Percentiles rank a stretch among this genome's conserved stretches.
Conservation (phyloP, 1,139 yeast species). For the Yarrowia galli region DNA sequence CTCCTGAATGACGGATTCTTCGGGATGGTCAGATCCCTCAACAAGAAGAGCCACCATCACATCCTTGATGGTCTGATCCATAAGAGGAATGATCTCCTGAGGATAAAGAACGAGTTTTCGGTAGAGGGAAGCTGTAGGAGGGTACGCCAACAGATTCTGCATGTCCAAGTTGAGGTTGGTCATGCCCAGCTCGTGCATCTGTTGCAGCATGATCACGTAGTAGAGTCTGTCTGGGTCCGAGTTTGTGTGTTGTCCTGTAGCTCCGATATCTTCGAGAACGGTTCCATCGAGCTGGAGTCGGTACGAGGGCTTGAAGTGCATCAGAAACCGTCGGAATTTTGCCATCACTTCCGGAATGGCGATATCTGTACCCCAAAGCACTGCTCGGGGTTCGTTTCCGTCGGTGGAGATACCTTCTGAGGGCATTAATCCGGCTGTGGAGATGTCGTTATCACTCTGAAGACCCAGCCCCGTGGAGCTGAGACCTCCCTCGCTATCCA, state of each 20-base stretch:
- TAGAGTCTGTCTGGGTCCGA: conserved; percentile 60
- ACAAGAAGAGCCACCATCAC: conserved; percentile 81
- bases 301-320: conserved; percentile 81
- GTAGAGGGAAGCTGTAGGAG: conserved; percentile 78
- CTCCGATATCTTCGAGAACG: conserved; percentile 60
- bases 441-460: neutral
- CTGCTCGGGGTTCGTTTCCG: conserved; percentile 77
- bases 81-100: conserved; percentile 94
- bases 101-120: conserved; percentile 91
- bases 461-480: conserved; percentile 9
- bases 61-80: conserved; percentile 96
- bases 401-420: conserved; percentile 43
- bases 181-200: conserved; percentile 78
- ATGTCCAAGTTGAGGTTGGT: conserved; percentile 88
- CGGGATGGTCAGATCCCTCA: conserved; percentile 56
- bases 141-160: conserved; percentile 75
- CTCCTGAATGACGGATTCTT: conserved; percentile 57
- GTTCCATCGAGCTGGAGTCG: conserved; percentile 67
- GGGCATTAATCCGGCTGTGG: neutral
- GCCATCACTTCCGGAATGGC: conserved; percentile 86
- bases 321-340: conserved; percentile 79
- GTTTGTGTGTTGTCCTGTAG: conserved; percentile 45
- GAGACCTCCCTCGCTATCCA: conserved; percentile 9
- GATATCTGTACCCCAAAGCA: conserved; percentile 98
- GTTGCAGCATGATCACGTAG: conserved; percentile 74